These are phyloP conservation scores for Coniosporium apollinis DNA, from an alignment of 495 filamentous ascomycete genomes.

Conservation along the genomic window DNA sequence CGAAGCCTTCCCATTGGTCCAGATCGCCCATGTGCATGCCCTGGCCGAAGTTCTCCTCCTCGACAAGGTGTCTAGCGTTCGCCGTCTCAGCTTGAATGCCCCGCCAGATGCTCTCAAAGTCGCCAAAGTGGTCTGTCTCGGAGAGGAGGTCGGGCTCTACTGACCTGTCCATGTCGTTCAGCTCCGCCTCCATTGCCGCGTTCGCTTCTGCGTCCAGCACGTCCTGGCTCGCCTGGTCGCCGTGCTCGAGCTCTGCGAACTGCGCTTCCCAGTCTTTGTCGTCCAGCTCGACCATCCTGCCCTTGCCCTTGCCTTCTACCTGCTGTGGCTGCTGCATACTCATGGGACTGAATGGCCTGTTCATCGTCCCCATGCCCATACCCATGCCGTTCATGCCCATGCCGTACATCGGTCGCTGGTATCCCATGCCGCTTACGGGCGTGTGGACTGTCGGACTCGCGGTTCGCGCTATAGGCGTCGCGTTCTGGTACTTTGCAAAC, in stretches of 20 bases:
- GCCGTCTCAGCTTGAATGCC: conserved; percentile 69
- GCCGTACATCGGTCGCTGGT: conserved; percentile 40
- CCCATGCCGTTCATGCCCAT: conserved; percentile 23
- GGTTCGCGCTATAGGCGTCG: conserved; percentile 38
- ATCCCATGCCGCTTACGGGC: conserved; percentile 35
- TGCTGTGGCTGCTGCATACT: conserved; percentile 32
- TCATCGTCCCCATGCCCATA: conserved; percentile 20
- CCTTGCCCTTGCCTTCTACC: conserved; percentile 62
- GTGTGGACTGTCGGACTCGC: conserved; percentile 34
- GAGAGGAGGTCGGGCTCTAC: conserved; percentile 23
- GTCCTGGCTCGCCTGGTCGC: conserved; percentile 35
- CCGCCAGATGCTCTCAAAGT: conserved; percentile 82
- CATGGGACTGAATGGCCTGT: conserved; percentile 21
- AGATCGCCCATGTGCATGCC: conserved; percentile 47
- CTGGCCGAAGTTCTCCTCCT: conserved; percentile 41
- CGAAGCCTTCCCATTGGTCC: conserved; percentile 56
- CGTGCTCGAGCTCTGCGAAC: conserved; percentile 74
- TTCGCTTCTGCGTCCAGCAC: conserved; percentile 53
- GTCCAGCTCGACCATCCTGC: conserved; percentile 79
- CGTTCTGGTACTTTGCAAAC: conserved; percentile 62
- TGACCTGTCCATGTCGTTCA: conserved; percentile 83
- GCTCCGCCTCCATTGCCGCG: conserved; percentile 68
- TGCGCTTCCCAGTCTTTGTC: conserved; percentile 92
- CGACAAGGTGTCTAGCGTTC: conserved; percentile 49
- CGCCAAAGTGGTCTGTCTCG: conserved; percentile 41